phyloP scores from a whole-genome alignment of 768 basidiomycete species.

The Auriscalpium vulgare region DNA sequence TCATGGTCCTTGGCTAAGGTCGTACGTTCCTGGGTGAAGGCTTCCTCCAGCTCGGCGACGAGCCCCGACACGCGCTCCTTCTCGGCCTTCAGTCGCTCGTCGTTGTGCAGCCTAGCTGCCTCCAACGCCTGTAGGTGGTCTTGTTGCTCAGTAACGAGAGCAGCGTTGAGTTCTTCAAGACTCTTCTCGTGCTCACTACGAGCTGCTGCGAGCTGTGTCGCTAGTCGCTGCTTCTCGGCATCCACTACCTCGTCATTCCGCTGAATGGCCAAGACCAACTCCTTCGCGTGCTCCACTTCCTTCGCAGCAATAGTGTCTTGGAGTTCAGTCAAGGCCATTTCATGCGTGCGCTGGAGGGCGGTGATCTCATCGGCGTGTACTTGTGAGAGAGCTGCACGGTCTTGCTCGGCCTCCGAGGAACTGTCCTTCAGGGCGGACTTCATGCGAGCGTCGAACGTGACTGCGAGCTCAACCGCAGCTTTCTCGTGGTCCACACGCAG shows the following conservation, averaged over 20 bases:
- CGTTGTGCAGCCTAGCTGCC: constrained; percentile 25
- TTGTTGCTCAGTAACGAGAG: constrained; percentile 31
- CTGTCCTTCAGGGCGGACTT: constrained; percentile 8
- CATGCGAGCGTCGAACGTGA: constrained; percentile 3
- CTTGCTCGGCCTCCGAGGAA: constrained; percentile 22
- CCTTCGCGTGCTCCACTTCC: constrained; percentile 4
- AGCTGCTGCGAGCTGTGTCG: background rate
- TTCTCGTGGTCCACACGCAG: constrained; percentile 41
- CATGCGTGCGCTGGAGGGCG: constrained; percentile 39
- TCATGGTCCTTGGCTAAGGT: constrained; percentile 29
- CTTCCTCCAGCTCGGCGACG: constrained; percentile 41
- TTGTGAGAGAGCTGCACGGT: constrained; percentile 24
- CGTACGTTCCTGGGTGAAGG: constrained; percentile 42
- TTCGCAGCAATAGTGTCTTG: background rate
- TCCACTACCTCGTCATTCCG: background rate
- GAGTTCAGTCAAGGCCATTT: constrained; percentile 28
- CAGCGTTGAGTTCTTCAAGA: constrained; percentile 29
- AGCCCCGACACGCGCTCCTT: constrained; percentile 35
- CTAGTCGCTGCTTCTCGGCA: background rate
- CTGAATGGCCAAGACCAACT: background rate
- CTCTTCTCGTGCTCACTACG: constrained; percentile 5
- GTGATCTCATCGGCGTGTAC: constrained; percentile 33
- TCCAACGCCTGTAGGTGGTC: constrained; percentile 30
- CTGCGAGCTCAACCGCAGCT: constrained; percentile 23
- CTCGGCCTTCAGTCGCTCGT: constrained; percentile 35